Percentiles rank a stretch among this genome's conserved stretches.
phyloP scores from a whole-genome alignment of 306 rosid species.

The Inga laurina region DNA sequence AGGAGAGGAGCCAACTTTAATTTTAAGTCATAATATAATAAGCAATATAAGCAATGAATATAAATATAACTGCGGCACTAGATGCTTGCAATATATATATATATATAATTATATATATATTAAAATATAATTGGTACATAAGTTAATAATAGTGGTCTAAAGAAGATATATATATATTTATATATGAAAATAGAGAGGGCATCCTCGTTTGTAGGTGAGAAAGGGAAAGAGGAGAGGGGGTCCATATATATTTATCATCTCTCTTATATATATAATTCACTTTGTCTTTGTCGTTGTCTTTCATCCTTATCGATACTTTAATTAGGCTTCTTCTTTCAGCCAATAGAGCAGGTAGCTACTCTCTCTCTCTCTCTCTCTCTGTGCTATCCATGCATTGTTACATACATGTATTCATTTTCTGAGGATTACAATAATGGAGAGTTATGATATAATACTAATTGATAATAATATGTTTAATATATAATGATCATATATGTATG shows the following conservation, averaged over 20 bases:
- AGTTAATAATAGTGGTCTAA: background rate
- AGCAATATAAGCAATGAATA: background rate
- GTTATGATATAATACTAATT: background rate
- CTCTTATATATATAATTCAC: background rate
- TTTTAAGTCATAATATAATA: background rate
- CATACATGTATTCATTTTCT: background rate
- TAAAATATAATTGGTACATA: no score
- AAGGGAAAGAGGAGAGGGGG: constrained; percentile 16
- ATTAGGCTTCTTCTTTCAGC: background rate
- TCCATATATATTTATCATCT: constrained; percentile 32
- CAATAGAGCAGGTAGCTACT: background rate
- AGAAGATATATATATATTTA: background rate
- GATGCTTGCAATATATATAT: background rate
- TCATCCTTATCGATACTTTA: constrained; percentile 26
- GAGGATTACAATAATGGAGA: background rate
- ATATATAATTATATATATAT: no score
- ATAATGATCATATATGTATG: background rate
- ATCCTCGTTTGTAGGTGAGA: constrained; percentile 22
- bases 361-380: constrained; percentile 1
- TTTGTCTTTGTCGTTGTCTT: constrained; percentile 41
- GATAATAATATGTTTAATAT: constrained; percentile 8
- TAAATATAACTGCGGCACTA: background rate
- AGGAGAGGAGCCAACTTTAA: background rate
- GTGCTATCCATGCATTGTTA: constrained; percentile 19
- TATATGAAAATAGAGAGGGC: background rate